Evolutionary conservation across 1,284 basidiomycete species (phyloP), one percentile per base, ranked within the genome.

Genomic region (Testicularia cyperi): DNA sequence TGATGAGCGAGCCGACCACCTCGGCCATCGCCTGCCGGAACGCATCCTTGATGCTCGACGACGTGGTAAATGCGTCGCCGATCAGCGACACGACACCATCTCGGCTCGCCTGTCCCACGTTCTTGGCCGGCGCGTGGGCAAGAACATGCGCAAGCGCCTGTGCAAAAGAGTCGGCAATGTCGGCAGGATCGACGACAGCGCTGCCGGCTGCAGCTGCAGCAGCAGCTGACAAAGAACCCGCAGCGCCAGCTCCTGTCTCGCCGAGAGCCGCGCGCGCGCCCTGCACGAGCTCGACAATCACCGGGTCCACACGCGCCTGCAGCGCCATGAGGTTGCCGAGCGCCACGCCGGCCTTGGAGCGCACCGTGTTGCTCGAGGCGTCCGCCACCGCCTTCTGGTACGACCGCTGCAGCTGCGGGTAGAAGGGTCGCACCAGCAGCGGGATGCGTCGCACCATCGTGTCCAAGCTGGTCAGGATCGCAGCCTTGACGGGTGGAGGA

Each of bases 341-440:
- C 21, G 88, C 92, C 22, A 85, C 82, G 0, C 86, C 90, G 0
- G 92, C 92, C 41, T 84, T 85, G 51, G 80, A 86, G 38, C 94
- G 85, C 21, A 98, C 91, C 15, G 84, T 85, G 2, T 83, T 80
- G 63, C 88, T 89, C 1, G 86, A 83, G 1, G 86, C 79, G 76
- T 98, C 94, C 49, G 86, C 83, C 0, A 88, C 83, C 27, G 90
- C 90, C 79, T 98, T 98, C 78, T 96, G 88, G 74, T 98, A 98
- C 42, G 92, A 96, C 28, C 94, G 84, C 75, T 97, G 94, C 26
- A 98, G 80, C 75, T 98, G 94, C 2, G 94, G 95, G 82, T 96
- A 96, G 86, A 98, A 98, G 0, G 94, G 92, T 75, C 91, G 91
- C 61, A 96, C 90, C 63, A 95, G 89, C 16, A 83, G 80, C 0